Percentiles rank a stretch among this genome's conserved stretches.
These are phyloP conservation scores for Lyophyllum atratum DNA, from an alignment of 768 basidiomycete genomes.

Conservation along the genomic window DNA sequence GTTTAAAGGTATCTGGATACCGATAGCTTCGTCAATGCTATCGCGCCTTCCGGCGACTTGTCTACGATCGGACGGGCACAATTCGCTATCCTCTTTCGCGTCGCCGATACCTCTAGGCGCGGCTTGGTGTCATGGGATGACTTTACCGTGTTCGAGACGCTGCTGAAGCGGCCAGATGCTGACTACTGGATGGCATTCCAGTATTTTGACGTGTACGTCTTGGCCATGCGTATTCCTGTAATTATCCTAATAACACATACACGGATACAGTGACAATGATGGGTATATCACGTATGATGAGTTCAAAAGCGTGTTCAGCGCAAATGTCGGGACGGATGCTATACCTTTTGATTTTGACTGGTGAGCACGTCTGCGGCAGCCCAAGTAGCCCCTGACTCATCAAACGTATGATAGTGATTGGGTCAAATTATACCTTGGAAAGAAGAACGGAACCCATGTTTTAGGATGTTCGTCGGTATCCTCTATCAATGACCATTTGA, in stretches of 20 bases:
- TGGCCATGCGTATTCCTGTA: neutral
- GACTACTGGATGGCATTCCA: conserved; percentile 97
- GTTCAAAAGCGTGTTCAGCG: conserved; percentile 89
- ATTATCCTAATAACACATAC: conserved; percentile 11
- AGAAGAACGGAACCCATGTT: conserved; percentile 88
- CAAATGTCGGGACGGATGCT: conserved; percentile 73
- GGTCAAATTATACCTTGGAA: conserved; percentile 95
- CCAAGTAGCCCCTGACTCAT: neutral
- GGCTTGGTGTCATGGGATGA: conserved; percentile 93
- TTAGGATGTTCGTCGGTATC: conserved; percentile 74
- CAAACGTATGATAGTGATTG: conserved; percentile 63
- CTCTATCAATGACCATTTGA: neutral
- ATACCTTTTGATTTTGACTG: conserved; percentile 97
- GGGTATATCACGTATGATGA: conserved; percentile 93
- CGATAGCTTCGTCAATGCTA: conserved; percentile 92
- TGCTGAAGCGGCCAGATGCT: conserved; percentile 91
- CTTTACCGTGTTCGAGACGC: conserved; percentile 92
- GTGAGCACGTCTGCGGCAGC: conserved; percentile 36
- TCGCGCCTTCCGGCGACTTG: conserved; percentile 85
- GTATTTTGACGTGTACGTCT: conserved; percentile 87
- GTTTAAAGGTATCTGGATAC: conserved; percentile 75
- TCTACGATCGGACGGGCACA: conserved; percentile 85
- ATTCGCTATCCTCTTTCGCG: conserved; percentile 87
- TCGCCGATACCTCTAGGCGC: conserved; percentile 77
- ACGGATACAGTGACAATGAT: conserved; percentile 70